phyloP scores from a whole-genome alignment of 208 protist genomes.

The Wallacemonas sp. region DNA sequence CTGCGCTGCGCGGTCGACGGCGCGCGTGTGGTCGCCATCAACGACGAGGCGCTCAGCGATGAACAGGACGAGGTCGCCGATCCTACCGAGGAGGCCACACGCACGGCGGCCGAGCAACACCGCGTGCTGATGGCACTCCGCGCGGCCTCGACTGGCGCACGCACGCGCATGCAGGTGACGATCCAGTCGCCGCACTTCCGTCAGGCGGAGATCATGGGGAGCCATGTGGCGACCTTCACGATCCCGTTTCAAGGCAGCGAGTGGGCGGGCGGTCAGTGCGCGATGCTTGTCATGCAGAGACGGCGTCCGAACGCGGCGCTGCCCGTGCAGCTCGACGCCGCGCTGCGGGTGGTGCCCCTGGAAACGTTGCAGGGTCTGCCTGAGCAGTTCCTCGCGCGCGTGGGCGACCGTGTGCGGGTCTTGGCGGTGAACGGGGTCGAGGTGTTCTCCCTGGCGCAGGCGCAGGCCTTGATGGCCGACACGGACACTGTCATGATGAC shows the following conservation, averaged over 20 bases:
- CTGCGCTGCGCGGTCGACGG: slow-evolving; percentile 39
- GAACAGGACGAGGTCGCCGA: background rate
- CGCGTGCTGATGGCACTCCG: slow-evolving; percentile 24
- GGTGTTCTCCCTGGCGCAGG: slow-evolving; percentile 46
- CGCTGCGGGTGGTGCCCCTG: slow-evolving; percentile 12
- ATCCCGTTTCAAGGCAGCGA: slow-evolving; percentile 48
- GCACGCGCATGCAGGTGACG: slow-evolving; percentile 42
- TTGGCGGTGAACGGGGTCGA: slow-evolving; percentile 71
- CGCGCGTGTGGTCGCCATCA: slow-evolving; percentile 45
- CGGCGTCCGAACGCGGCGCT: slow-evolving; percentile 32
- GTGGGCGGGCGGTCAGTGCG: slow-evolving; percentile 57
- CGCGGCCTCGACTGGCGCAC: slow-evolving; percentile 5
- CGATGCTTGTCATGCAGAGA: slow-evolving; percentile 44
- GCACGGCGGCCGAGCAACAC: slow-evolving; percentile 14
- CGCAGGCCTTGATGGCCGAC: slow-evolving; percentile 32
- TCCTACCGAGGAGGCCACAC: background rate
- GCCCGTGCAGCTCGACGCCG: slow-evolving; percentile 32
- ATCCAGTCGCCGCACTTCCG: slow-evolving; percentile 37
- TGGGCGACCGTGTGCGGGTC: slow-evolving; percentile 36
- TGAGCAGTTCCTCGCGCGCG: background rate
- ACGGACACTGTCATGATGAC: slow-evolving; percentile 63
- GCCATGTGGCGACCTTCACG: slow-evolving; percentile 45
- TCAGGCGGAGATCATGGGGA: slow-evolving; percentile 24
- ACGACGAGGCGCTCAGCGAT: slow-evolving; percentile 15
- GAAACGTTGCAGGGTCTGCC: background rate